These are phyloP conservation scores for Zymoseptoria ardabiliae DNA, from an alignment of 2,329 filamentous ascomycete species.

Conservation along the genomic window DNA sequence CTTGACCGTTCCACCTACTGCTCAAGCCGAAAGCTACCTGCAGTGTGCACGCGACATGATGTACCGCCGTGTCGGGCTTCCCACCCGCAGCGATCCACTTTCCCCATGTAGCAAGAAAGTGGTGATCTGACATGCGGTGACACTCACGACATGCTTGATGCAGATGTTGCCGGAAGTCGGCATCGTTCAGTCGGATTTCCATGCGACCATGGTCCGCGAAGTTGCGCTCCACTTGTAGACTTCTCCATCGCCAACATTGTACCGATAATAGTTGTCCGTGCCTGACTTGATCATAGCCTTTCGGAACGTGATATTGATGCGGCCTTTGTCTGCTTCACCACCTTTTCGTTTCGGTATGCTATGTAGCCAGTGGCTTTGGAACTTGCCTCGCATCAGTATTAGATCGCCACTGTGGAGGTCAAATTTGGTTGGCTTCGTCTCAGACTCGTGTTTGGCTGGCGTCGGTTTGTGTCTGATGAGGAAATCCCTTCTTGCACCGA, in stretches of 20 bases:
- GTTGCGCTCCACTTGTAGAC: slow-evolving; percentile 61
- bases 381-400: slow-evolving; percentile 68
- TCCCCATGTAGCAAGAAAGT: neutral
- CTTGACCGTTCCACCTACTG: neutral
- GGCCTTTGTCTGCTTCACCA: slow-evolving; percentile 52
- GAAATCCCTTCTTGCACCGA: slow-evolving; percentile 68
- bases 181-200: slow-evolving; percentile 11
- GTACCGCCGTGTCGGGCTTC: neutral
- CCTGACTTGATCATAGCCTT: slow-evolving; percentile 62
- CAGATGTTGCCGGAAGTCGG: neutral
- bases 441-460: slow-evolving; percentile 29
- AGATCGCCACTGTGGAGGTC: slow-evolving; percentile 44
- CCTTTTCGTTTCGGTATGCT: slow-evolving; percentile 68
- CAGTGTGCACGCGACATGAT: neutral
- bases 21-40: neutral
- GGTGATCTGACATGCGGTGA: neutral
- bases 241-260: slow-evolving; percentile 66
- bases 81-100: neutral
- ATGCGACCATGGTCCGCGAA: slow-evolving; percentile 45
- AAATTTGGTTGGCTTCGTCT: slow-evolving; percentile 43
- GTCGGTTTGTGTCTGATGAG: slow-evolving; percentile 69
- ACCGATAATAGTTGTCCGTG: slow-evolving; percentile 77
- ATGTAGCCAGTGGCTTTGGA: slow-evolving; percentile 72
- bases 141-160: neutral
- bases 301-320: slow-evolving; percentile 70